These are phyloP conservation scores for Apiospora malaysiana DNA, from an alignment of 2,329 filamentous ascomycete species.

Conservation along the genomic window DNA sequence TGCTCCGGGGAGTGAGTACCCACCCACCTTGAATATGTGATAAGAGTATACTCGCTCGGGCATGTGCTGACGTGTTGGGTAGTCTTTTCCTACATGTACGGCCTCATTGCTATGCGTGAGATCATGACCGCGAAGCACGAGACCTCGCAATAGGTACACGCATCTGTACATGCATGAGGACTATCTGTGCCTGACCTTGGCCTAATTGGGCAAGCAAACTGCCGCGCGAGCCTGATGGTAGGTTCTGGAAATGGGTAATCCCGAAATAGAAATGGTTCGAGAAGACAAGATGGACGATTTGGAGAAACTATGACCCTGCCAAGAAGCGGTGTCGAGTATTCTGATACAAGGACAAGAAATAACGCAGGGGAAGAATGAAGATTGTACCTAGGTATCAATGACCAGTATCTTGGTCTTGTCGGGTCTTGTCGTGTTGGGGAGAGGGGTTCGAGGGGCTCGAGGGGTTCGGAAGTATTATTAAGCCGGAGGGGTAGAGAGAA, in stretches of 20 bases:
- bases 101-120: slow-evolving; percentile 56
- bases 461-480: slow-evolving; percentile 13
- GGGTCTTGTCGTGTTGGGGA: neutral
- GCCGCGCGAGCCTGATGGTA: slow-evolving; percentile 13
- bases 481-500: slow-evolving; percentile 8
- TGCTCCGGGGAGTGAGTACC: slow-evolving; percentile 51
- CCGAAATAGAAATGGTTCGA: slow-evolving; percentile 10
- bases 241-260: slow-evolving; percentile 8
- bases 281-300: neutral
- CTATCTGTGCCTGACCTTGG: neutral
- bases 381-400: slow-evolving; percentile 19
- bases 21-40: neutral
- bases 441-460: neutral
- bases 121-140: slow-evolving; percentile 35
- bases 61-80: slow-evolving; percentile 29
- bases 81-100: slow-evolving; percentile 58
- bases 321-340: slow-evolving; percentile 13
- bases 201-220: neutral
- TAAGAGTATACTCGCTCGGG: neutral
- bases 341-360: slow-evolving; percentile 10
- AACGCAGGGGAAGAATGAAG: slow-evolving; percentile 3
- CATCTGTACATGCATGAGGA: slow-evolving; percentile 4
- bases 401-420: neutral
- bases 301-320: neutral
- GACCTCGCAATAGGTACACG: neutral